A percentile compares a stretch with the other conserved stretches of the same genome.
Evolutionary conservation across 2,329 filamentous ascomycete species (phyloP).

Genomic region (Bipolaris gigantea): DNA sequence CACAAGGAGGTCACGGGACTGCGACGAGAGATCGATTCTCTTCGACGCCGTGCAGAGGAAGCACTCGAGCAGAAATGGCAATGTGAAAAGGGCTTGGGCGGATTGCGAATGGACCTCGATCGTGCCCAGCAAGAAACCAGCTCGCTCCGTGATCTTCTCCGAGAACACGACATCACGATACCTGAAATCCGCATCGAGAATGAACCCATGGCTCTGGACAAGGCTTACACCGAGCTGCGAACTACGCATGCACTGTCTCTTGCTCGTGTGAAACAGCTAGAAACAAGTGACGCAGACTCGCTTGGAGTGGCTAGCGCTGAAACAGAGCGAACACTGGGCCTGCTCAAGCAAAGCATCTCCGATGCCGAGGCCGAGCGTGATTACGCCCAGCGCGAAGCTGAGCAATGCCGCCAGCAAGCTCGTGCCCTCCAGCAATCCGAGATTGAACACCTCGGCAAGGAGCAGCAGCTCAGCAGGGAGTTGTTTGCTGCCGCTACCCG

Average conservation of each 20-base stretch:
- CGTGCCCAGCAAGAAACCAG: slow-evolving; percentile 90
- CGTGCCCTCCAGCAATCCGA: slow-evolving; percentile 61
- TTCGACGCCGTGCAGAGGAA: slow-evolving; percentile 87
- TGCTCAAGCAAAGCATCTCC: slow-evolving; percentile 69
- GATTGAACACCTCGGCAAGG: slow-evolving; percentile 58
- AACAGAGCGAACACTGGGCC: slow-evolving; percentile 63
- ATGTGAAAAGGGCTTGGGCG: slow-evolving; percentile 84
- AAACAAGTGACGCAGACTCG: slow-evolving; percentile 53
- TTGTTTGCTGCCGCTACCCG: slow-evolving; percentile 73
- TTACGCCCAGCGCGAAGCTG: slow-evolving; percentile 66
- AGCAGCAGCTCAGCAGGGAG: slow-evolving; percentile 68
- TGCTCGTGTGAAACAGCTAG: slow-evolving; percentile 66
- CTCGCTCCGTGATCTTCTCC: slow-evolving; percentile 75
- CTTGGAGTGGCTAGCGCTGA: slow-evolving; percentile 47
- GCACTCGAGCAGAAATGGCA: slow-evolving; percentile 95
- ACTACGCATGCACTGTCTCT: slow-evolving; percentile 69
- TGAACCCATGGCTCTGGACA: slow-evolving; percentile 70
- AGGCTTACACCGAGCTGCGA: slow-evolving; percentile 75
- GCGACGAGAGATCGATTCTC: slow-evolving; percentile 78
- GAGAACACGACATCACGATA: slow-evolving; percentile 79
- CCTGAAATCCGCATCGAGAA: slow-evolving; percentile 59
- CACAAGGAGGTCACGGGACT: slow-evolving; percentile 79
- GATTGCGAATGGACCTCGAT: slow-evolving; percentile 95
- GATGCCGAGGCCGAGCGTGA: slow-evolving; percentile 73
- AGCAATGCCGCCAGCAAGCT: slow-evolving; percentile 64